phyloP scores from a whole-genome alignment of 116 monocot genomes.

The Dioscorea cayenensis region DNA sequence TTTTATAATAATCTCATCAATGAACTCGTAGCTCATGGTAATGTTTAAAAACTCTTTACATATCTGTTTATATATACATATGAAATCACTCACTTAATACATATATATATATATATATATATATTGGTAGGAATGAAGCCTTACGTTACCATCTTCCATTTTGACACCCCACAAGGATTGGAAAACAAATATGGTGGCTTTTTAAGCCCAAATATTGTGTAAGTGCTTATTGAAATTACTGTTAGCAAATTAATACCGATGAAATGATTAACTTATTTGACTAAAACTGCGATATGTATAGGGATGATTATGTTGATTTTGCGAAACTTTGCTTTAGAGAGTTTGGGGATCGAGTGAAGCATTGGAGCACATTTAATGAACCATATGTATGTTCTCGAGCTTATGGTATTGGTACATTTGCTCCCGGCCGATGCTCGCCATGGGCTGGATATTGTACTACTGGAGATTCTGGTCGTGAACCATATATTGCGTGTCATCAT shows the following conservation, averaged over 20 bases:
- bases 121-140: conserved; percentile 31
- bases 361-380: conserved; percentile 47
- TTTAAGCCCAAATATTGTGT: conserved; percentile 26
- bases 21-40: conserved; percentile 42
- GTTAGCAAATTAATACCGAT: neutral
- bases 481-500: conserved; percentile 33
- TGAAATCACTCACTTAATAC: too few species aligned
- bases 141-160: conserved; percentile 51
- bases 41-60: neutral
- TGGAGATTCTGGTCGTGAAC: conserved; percentile 31
- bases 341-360: conserved; percentile 40
- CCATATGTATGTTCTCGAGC: conserved; percentile 14
- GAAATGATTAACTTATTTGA: neutral
- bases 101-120: neutral
- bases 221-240: neutral
- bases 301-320: conserved; percentile 32
- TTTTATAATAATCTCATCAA: conserved; percentile 52
- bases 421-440: conserved; percentile 29
- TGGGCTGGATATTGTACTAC: conserved; percentile 2
- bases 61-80: too few species aligned
- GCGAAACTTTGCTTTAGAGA: conserved; percentile 25
- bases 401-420: conserved; percentile 16
- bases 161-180: conserved; percentile 50
- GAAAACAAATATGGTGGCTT: conserved; percentile 51
- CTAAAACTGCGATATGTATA: neutral